Percentiles rank a stretch among this genome's conserved stretches.
phyloP scores from a whole-genome alignment of 2,329 filamentous ascomycete species.

The Cladophialophora bantiana region DNA sequence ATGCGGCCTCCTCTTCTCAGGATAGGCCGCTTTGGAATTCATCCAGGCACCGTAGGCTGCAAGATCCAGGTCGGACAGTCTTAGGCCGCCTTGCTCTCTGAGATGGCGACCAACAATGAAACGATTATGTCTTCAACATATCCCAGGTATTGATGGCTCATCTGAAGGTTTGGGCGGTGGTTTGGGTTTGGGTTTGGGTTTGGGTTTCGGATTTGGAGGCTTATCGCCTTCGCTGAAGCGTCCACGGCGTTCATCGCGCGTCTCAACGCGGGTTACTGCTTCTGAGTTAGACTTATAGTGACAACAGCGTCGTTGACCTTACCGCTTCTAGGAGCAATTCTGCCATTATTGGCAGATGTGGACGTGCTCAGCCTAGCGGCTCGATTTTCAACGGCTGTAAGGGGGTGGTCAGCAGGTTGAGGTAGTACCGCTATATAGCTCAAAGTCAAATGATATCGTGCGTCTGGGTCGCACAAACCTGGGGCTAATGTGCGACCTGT shows the following conservation, averaged over 20 bases:
- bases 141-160: conserved; percentile 28
- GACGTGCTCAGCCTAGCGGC: background rate
- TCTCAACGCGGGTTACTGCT: background rate
- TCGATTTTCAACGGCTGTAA: conserved; percentile 12
- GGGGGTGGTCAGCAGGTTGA: conserved; percentile 18
- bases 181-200: conserved; percentile 20
- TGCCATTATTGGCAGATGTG: background rate
- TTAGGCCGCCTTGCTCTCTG: background rate
- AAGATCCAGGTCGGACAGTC: background rate
- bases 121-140: conserved; percentile 13
- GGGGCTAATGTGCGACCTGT: conserved; percentile 12
- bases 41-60: background rate
- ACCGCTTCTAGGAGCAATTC: background rate
- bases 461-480: conserved; percentile 30
- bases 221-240: conserved; percentile 6
- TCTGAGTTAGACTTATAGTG: background rate
- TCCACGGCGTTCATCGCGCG: background rate
- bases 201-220: conserved; percentile 5
- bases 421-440: conserved; percentile 21
- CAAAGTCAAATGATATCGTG: conserved; percentile 15
- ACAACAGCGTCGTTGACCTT: background rate
- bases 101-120: background rate
- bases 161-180: conserved; percentile 26
- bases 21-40: conserved; percentile 1
- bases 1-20: conserved; percentile 4